Base-by-base conservation (phyloP, 441 rosid genomes). In the Gossypium gossypioides region DNA sequence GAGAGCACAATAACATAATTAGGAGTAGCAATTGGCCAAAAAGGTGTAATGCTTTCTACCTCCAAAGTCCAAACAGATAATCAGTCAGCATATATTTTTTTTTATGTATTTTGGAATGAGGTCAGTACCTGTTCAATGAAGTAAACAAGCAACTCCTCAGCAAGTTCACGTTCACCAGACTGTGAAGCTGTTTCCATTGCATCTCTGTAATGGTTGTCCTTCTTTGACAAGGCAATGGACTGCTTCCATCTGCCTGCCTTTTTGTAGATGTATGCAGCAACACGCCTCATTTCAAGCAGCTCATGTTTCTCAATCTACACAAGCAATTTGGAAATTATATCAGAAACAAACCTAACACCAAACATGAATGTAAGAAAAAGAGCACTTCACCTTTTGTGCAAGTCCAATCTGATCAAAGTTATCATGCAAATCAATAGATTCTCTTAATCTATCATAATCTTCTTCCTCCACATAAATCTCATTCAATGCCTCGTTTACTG, bases 171-270 rank as follows among this genome's bases (percentile, higher is more conserved):
- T 64, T 93, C 98, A 27, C 99, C 99, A 27, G 97, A 93, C 73
- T 96, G 99, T 3, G 99, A 96, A 59, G 97, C 97, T 66, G 99
- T 93, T 85, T 93, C 99, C 99, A 96, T 96, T 59, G 96, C 95
- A 88, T 96, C 97, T 77, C 85, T 93, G 86, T 90, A 96, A 74
- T 84, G 91, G 74, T 85, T 90, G 78, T 96, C 99, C 71, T 93
- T 96, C 92, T 96, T 96, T 55, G 99, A 96, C 83, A 96, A 81
- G 56, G 97, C 94, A 85, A 96, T 93, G 6, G 99, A 96, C 68
- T 86, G 95, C 98, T 90, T 96, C 99, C 99, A 96, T 80, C 99
- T 84, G 76, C 98, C 97, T 13, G 98, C 99, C 83, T 96, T 96
- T 79, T 96, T 96, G 84, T 96, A 96, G 40, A 96, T 93, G 71